These are phyloP conservation scores for Lizonia empirigonia DNA, from an alignment of 2,329 filamentous ascomycete genomes.

Conservation along the genomic window DNA sequence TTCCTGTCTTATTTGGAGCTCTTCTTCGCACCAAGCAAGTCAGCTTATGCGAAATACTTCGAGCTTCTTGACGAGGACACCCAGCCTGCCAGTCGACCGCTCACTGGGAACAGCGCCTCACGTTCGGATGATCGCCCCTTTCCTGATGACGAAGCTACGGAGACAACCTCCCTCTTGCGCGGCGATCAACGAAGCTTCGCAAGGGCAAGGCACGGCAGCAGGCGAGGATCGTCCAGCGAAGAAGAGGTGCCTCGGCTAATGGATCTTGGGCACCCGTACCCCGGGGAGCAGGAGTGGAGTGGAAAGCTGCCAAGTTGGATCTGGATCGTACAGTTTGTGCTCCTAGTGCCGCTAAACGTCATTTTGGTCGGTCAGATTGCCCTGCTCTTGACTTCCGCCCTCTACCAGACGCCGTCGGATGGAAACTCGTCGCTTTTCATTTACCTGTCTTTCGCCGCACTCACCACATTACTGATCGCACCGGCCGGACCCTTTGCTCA, in stretches of 20 bases:
- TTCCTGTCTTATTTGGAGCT: conserved; percentile 79
- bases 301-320: conserved; percentile 77
- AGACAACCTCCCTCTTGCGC: conserved; percentile 63
- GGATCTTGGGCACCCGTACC: conserved; percentile 54
- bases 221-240: conserved; percentile 48
- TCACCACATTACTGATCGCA: conserved; percentile 73
- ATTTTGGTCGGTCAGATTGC: conserved; percentile 78
- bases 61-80: conserved; percentile 34
- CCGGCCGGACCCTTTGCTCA: conserved; percentile 86
- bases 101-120: conserved; percentile 41
- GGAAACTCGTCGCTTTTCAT: conserved; percentile 74
- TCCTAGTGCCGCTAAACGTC: conserved; percentile 78
- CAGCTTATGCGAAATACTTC: conserved; percentile 67
- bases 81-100: conserved; percentile 42
- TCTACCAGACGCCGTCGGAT: conserved; percentile 83
- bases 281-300: conserved; percentile 85
- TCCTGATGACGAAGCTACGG: conserved; percentile 54
- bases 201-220: conserved; percentile 57
- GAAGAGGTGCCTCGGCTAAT: conserved; percentile 45
- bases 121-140: conserved; percentile 41
- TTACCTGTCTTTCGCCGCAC: conserved; percentile 70
- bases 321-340: conserved; percentile 84
- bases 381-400: conserved; percentile 71
- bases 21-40: conserved; percentile 73
- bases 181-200: conserved; percentile 61